Base-by-base conservation (phyloP, 2,329 filamentous ascomycete genomes). In the Ophiostoma montium region DNA sequence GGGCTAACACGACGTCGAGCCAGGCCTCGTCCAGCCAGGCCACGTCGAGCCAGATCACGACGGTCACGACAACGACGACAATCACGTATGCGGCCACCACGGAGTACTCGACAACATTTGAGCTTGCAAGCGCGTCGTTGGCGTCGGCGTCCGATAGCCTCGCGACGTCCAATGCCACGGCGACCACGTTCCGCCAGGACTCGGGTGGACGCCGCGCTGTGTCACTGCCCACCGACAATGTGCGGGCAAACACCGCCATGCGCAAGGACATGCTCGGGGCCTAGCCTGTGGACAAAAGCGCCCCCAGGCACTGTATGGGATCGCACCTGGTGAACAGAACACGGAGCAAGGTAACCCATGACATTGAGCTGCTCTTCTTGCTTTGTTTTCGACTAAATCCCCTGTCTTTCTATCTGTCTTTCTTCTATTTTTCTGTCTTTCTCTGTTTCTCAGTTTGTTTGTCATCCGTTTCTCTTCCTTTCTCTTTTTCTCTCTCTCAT, bases 1-100 rank as follows among this genome's bases (percentile, higher is more conserved):
- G 42, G 42, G 35, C 33, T 19, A 46, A 35, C 45, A 36, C 21
- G 15, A 9, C 11, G 36, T 18, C 16, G 36, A 18, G 23, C 23
- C 23, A n/a, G n/a, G n/a, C n/a, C n/a, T n/a, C n/a, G n/a, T n/a
- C n/a, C n/a, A n/a, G n/a, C n/a, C n/a, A n/a, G n/a, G n/a, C n/a
- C n/a, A n/a, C n/a, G n/a, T 42, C 38, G 39, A 49, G 16, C 42
- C 30, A 41, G 8, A 27, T 41, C n/a, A n/a, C n/a, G 18, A 47
- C 49, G 13, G 44, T 43, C 21, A 50, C 45, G 11, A 50, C 49
- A 13, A 50, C 49, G 8, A 50, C 45, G 19, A 50, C 49, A 3
- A 33, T 47, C 11, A 47, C 49, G 27, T 33, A 32, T 16, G 42
- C 42, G n/a, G 27, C 27, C n/a, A 33, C 30, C 2, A 44, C 42